Evolutionary conservation across 139 green algal genomes (phyloP).

Genomic region (Coccomyxa sp.): DNA sequence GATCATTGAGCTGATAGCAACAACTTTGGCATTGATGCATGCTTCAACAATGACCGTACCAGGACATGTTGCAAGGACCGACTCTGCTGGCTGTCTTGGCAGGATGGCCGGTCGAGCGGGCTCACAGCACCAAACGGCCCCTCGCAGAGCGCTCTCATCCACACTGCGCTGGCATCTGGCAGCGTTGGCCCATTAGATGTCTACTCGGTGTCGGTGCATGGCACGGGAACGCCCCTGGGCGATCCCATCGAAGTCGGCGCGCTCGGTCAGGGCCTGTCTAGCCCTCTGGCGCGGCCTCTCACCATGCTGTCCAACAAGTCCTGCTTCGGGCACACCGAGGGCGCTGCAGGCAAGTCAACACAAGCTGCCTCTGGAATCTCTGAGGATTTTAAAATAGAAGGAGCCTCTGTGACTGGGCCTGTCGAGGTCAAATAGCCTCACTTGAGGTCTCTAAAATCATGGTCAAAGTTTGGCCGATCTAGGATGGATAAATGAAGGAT

Average conservation of each 20-base stretch:
- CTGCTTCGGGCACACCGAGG: conserved; percentile 67
- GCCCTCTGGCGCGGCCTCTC: conserved; percentile 13
- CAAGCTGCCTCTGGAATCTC: neutral
- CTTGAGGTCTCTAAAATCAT: too few relatives aligned
- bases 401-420: too few relatives aligned
- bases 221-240: conserved; percentile 44
- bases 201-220: conserved; percentile 21
- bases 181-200: neutral
- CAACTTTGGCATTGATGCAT: too few relatives aligned
- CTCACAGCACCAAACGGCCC: conserved; percentile 87
- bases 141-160: conserved; percentile 63
- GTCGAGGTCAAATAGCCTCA: too few relatives aligned
- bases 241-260: conserved; percentile 50
- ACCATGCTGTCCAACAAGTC: conserved; percentile 57
- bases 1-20: too few relatives aligned
- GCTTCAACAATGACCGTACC: too few relatives aligned
- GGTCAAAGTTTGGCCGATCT: too few relatives aligned
- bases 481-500: too few relatives aligned
- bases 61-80: too few relatives aligned
- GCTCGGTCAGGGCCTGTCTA: conserved; percentile 5
- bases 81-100: neutral
- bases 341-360: conserved; percentile 52
- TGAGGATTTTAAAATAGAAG: too few relatives aligned
- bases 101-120: conserved; percentile 74
- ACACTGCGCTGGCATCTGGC: conserved; percentile 32